These are phyloP conservation scores for Xylariales sp. DNA, from an alignment of 2,329 filamentous ascomycete genomes.

Conservation along the genomic window DNA sequence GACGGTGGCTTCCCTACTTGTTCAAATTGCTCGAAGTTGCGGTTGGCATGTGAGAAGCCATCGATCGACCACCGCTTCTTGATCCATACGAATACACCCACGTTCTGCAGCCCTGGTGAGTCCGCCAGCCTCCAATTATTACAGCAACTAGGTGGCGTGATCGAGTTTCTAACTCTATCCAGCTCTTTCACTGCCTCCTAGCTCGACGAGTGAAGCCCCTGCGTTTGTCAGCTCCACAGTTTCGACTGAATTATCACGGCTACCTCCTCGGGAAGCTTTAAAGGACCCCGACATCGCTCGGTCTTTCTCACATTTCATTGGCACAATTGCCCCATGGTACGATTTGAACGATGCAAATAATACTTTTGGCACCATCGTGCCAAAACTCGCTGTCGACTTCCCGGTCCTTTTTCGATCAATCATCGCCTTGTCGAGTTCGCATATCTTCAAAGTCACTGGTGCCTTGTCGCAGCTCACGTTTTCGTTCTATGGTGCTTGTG, in stretches of 20 bases:
- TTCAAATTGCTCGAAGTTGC: not conserved
- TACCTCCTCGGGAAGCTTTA: not conserved
- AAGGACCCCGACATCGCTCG: not conserved
- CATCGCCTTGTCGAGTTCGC: constrained; percentile 1
- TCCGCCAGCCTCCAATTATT: too few relatives aligned
- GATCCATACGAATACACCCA: not conserved
- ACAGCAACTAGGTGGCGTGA: too few relatives aligned
- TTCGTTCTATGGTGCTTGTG: constrained; percentile 3
- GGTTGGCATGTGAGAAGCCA: not conserved
- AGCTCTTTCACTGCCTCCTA: not conserved
- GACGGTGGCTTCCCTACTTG: not conserved
- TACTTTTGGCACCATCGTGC: not conserved
- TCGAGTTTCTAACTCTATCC: too few relatives aligned
- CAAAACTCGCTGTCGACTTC: constrained; percentile 2
- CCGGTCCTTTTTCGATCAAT: constrained; percentile 1
- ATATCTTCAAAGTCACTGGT: not conserved
- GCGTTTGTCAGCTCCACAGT: not conserved
- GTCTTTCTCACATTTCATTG: not conserved
- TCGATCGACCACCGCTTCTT: not conserved
- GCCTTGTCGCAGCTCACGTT: not conserved
- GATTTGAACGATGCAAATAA: constrained; percentile 2
- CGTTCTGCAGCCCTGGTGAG: too few relatives aligned
- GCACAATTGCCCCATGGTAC: constrained; percentile 1
- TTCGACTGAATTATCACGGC: not conserved
- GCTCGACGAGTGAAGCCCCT: not conserved